Evolutionary conservation across 2,329 filamentous ascomycete genomes (phyloP), one percentile per base, ranked within the genome.

Genomic region (Fusarium domesticum): DNA sequence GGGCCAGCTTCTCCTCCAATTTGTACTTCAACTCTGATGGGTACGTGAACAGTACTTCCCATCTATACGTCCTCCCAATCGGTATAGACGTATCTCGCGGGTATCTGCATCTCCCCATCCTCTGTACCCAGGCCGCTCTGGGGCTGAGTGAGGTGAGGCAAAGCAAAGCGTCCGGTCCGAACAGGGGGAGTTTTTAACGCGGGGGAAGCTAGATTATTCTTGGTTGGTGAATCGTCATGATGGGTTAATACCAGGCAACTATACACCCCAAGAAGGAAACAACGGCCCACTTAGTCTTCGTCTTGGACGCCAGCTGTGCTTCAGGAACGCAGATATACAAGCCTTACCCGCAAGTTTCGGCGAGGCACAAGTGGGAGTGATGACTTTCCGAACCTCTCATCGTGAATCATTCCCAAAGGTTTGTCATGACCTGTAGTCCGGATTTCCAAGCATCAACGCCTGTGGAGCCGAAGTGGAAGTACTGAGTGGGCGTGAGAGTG

Each of bases 381-480:
- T 23, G 32, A 20, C 36, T 35, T 51, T 18, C 32, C 36, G 45
- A 40, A 38, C 51, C 49, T 59, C 53, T 58, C 43, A 49, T 35
- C 47, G 45, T 47, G 50, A 58, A 50, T 45, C 35, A 45, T 54
- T 60, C 50, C 47, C 47, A 57, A 60, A 56, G 48, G 57, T 60
- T 60, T 60, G 57, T 60, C 57, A 60, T 60, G 57, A 25, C 19
- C 47, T 59, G 51, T 48, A 54, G 43, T 40, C 42, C 34, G 48
- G 48, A 47, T 42, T 54, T 45, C 37, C 35, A 43, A 45, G 44
- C 55, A 60, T 60, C 57, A 60, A 57, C 55, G 43, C 45, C 50
- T 56, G 57, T 57, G 57, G 57, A 60, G 51, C 44, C 57, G 58
- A 52, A 54, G 57, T 59, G 57, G 57, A 57, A 60, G 57, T 54